Percentiles rank a stretch among this genome's conserved stretches.
Conservation (phyloP, 2,329 filamentous ascomycete species). For the Venturia oleaginea region DNA sequence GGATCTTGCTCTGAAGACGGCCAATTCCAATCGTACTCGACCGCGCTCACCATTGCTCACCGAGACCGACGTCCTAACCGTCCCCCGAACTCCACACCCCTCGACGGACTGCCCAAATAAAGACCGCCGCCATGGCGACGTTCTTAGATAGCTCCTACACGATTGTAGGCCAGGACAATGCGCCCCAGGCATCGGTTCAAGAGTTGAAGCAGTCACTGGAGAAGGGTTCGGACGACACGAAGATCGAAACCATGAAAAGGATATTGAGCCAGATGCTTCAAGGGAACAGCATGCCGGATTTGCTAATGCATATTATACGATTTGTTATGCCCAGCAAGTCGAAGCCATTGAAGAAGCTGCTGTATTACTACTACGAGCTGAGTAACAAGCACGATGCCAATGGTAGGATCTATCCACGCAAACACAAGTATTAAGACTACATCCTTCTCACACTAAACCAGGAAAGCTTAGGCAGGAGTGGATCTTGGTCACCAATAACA, state of each 20-base stretch:
- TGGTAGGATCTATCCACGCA: constrained; percentile 27
- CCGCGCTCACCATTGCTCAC: background rate
- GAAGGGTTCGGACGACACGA: constrained; percentile 86
- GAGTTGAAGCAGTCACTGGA: constrained; percentile 90
- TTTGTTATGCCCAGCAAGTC: constrained; percentile 75
- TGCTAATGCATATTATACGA: constrained; percentile 99
- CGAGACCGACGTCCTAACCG: background rate
- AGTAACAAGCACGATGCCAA: constrained; percentile 88
- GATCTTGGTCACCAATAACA: constrained; percentile 98
- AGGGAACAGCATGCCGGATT: constrained; percentile 86
- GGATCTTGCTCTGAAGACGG: background rate
- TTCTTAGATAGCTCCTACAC: constrained; percentile 95
- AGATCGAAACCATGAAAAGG: constrained; percentile 80
- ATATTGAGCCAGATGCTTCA: constrained; percentile 97
- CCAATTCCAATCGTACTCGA: background rate
- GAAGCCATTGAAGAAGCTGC: constrained; percentile 94
- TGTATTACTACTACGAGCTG: constrained; percentile 99
- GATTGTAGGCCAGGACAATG: constrained; percentile 95
- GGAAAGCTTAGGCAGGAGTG: constrained; percentile 95
- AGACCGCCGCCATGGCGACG: background rate
- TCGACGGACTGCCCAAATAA: background rate
- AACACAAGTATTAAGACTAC: constrained; percentile 28
- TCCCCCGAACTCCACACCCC: background rate
- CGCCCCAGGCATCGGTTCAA: constrained; percentile 76
- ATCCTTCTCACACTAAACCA: too few relatives aligned